Evolutionary conservation across 106 monocot genomes (phyloP).

Genomic region (Amphibolis antarctica): DNA sequence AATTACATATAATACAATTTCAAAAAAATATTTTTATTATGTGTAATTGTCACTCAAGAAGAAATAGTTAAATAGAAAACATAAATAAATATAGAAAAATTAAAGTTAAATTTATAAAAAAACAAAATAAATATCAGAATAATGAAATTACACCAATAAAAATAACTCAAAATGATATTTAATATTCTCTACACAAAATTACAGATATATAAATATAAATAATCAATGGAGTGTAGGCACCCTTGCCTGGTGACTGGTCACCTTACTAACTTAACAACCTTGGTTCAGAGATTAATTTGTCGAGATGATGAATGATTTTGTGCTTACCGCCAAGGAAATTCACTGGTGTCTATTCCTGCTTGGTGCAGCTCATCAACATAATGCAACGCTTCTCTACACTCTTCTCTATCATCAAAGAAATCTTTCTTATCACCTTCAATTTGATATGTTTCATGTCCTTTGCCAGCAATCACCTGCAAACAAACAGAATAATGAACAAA

Average conservation of each 20-base stretch:
- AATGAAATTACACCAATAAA: too few relatives aligned
- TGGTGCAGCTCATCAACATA: constrained; percentile 91
- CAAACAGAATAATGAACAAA: not conserved
- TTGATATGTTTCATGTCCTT: constrained; percentile 81
- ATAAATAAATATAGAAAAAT: too few relatives aligned
- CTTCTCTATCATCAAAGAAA: constrained; percentile 96
- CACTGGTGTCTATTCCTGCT: constrained; percentile 94
- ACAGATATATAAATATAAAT: too few relatives aligned
- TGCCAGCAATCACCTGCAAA: constrained; percentile 77
- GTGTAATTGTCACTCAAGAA: too few relatives aligned
- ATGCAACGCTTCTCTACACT: constrained; percentile 94
- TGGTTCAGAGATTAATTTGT: constrained; percentile 1
- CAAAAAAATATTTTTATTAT: too few relatives aligned
- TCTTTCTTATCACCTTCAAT: constrained; percentile 79
- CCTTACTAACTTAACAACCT: not conserved
- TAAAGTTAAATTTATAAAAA: too few relatives aligned
- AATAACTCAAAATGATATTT: too few relatives aligned
- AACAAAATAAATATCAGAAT: too few relatives aligned
- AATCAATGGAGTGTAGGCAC: not conserved
- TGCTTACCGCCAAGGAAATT: constrained; percentile 90
- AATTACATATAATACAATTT: too few relatives aligned
- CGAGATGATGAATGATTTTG: not conserved
- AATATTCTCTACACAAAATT: too few relatives aligned
- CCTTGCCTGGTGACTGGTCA: not conserved
- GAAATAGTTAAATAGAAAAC: too few relatives aligned